Base-by-base conservation (phyloP, 352 stramenopile genomes). In the Pythium folliculosum region DNA sequence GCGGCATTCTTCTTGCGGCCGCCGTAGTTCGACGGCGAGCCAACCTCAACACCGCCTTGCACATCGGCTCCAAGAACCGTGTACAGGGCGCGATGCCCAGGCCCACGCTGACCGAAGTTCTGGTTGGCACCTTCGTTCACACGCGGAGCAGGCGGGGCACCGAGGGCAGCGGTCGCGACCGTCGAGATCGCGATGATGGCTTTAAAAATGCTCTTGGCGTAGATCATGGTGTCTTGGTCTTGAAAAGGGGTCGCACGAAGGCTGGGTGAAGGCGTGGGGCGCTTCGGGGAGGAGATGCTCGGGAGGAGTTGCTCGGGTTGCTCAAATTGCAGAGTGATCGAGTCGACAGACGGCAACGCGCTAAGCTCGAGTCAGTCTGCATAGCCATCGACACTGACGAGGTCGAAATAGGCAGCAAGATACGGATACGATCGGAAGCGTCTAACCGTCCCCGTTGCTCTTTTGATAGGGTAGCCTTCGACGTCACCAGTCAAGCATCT, bases 181-280 rank as follows among this genome's bases (percentile, higher is more conserved):
- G 75, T 82, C 32, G 79, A 78, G 58, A 88, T 72, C 60, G 77
- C 71, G 71, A 85, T 88, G 73, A 88, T 75, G 23, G 77, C 73
- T 60, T 74, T 77, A 65, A 88, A 84, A 60, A 84, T 60, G 53
- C 73, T 66, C 76, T 84, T 88, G 48, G 75, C 73, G 71, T 88
- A 88, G 69, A 88, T 84, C 80, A 86, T 87, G 57, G 16, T 69
- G 27, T 25, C 13, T 35, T 65, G 57, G 56, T 61, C 58, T 72
- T 72, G 65, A 67, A 60, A 60, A 63, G 47, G 58, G 53, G 65
- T 61, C 32, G 66, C 59, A 57, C 59, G 22, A 57, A 72, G 52
- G 53, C 54, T 72, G 44, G 44, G 44, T 63, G 57, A 68, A 65
- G 45, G 38, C 50, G 21, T 40, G 38, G 53, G 16, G 58, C 57